Conservation (phyloP, 2,329 filamentous ascomycete genomes). For the Clarireedia sp. region DNA sequence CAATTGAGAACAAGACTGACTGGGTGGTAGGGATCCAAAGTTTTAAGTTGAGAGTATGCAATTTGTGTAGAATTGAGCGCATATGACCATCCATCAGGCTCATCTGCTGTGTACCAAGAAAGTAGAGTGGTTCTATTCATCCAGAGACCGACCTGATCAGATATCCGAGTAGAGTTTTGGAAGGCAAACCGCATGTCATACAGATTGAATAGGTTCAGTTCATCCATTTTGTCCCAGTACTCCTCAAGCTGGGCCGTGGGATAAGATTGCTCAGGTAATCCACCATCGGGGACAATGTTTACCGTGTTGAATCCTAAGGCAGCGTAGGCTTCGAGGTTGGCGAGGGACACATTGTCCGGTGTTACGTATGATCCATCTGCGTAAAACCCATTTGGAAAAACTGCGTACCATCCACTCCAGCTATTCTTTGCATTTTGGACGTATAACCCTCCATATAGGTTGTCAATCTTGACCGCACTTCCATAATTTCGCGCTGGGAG, state of each 20-base stretch:
- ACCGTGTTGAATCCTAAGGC: constrained; percentile 40
- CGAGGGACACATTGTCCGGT: constrained; percentile 25
- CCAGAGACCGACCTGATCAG: constrained; percentile 23
- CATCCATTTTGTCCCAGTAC: constrained; percentile 37
- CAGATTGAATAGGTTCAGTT: constrained; percentile 38
- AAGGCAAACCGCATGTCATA: constrained; percentile 30
- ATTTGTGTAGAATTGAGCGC: constrained; percentile 37
- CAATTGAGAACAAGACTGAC: constrained; percentile 45
- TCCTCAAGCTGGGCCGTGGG: constrained; percentile 29
- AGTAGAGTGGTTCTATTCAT: constrained; percentile 35
- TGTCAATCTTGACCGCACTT: constrained; percentile 40
- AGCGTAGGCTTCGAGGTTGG: constrained; percentile 34
- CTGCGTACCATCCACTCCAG: constrained; percentile 27
- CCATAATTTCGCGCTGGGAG: constrained; percentile 37
- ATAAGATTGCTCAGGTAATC: constrained; percentile 33
- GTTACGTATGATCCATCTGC: constrained; percentile 25
- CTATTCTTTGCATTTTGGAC: constrained; percentile 30
- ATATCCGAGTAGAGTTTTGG: constrained; percentile 32
- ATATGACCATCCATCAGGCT: constrained; percentile 35
- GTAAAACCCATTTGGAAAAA: constrained; percentile 42
- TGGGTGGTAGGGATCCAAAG: constrained; percentile 44
- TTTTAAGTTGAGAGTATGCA: constrained; percentile 37
- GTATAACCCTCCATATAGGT: constrained; percentile 37
- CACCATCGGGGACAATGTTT: constrained; percentile 32
- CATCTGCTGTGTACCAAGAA: constrained; percentile 46